Evolutionary conservation across 768 basidiomycete species (phyloP), one percentile per base, ranked within the genome.

Genomic region (Thelephora ganbajun): DNA sequence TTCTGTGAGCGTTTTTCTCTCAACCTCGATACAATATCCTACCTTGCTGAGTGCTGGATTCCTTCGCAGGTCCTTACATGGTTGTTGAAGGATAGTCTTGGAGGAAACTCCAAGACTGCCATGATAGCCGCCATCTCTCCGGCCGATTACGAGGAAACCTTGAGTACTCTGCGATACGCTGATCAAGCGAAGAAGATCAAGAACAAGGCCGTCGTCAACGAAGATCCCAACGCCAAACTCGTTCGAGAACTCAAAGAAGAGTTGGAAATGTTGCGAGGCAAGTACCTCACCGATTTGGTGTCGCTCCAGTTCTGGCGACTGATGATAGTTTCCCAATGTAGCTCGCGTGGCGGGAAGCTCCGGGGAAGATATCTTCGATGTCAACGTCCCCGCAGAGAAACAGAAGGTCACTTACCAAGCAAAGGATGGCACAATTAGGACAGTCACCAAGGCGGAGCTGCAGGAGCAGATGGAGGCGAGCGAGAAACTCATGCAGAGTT

Each of bases 121-220:
- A 98, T 99, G 96, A 97, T 99, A 54, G 96, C 96, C 45, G 96
- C 96, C 35, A 98, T 99, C 52, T 81, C 91, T 41, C 93, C 92
- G n/a, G 93, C 92, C 42, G 92, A 97, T 66, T 97, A 97, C 59
- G 94, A 98, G 54, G 94, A 98, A 64, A 97, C 94, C 13, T 69
- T 98, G 51, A 90, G 90, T 65, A 98, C 94, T 2, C 70, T 99
- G 50, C 85, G 96, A 5, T 98, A 99, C 65, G 96, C 96, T 56
- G 92, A 96, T 72, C 90, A 90, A 62, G 93, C 94, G 33, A 99
- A 99, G 83, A 94, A 94, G 81, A 99, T 99, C 68, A 97, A 93
- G 80, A 99, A 97, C 67, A 94, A 97, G 70, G 94, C 96, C 13
- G 80, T 98, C 50, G 88, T 99, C 54, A 99, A 99, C 67, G 96